A percentile compares a stretch with the other conserved stretches of the same genome.
Evolutionary conservation across 768 basidiomycete species (phyloP).

Genomic region (Russula griseocarnosa): DNA sequence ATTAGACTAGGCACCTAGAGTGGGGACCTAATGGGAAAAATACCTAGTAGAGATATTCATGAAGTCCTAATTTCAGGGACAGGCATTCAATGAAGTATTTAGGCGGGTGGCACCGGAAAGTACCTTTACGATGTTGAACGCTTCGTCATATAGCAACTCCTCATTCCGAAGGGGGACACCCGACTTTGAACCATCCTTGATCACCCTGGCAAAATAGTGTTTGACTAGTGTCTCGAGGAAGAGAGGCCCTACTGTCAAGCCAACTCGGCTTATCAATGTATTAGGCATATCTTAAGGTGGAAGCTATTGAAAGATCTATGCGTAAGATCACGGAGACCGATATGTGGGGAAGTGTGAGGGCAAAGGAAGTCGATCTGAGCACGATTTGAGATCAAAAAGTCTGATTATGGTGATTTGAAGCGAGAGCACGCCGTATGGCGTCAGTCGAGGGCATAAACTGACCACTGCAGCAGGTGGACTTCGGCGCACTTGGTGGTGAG

Average conservation of each 20-base stretch:
- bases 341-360: not conserved
- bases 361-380: not conserved
- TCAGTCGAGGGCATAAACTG: not conserved
- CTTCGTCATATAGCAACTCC: constrained; percentile 78
- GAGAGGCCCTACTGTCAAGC: constrained; percentile 65
- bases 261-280: constrained; percentile 57
- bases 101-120: constrained; percentile 23
- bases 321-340: not conserved
- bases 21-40: constrained; percentile 31
- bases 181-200: constrained; percentile 6
- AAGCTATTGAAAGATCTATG: not conserved
- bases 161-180: constrained; percentile 49
- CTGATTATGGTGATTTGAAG: not conserved
- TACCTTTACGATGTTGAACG: constrained; percentile 72
- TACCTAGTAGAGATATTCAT: constrained; percentile 66
- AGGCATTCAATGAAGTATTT: not conserved
- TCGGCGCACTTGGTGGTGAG: not conserved
- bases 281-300: constrained; percentile 36
- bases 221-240: constrained; percentile 76
- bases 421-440: not conserved
- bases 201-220: constrained; percentile 71
- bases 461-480: not conserved
- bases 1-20: constrained; percentile 1
- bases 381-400: not conserved
- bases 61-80: constrained; percentile 52